Evolutionary conservation across 352 stramenopile genomes (phyloP).

Genomic region (Phytophthora macrochlamydospora): DNA sequence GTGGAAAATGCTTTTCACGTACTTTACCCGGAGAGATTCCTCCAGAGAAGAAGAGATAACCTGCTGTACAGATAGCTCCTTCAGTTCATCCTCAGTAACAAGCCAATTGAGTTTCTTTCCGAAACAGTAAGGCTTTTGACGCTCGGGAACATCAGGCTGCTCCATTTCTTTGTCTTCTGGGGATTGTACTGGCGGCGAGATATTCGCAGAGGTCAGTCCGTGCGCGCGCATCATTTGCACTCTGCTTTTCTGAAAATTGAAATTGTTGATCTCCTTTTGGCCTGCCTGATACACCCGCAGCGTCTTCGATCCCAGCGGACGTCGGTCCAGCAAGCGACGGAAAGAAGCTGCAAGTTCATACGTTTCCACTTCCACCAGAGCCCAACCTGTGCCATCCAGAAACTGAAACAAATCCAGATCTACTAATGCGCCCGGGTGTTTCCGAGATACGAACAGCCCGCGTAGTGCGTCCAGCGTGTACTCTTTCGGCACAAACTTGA

Average conservation of each 20-base stretch:
- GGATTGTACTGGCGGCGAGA: conserved; percentile 2
- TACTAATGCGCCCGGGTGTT: conserved; percentile 43
- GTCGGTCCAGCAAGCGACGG: conserved; percentile 61
- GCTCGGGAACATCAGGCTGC: conserved; percentile 13
- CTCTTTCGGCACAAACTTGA: conserved; percentile 66
- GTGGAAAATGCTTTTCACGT: conserved; percentile 64
- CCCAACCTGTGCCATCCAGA: conserved; percentile 72
- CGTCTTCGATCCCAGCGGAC: conserved; percentile 50
- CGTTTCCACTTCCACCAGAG: conserved; percentile 69
- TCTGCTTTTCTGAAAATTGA: conserved; percentile 51
- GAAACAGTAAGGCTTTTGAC: conserved; percentile 53
- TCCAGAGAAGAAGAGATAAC: conserved; percentile 72
- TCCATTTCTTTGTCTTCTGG: conserved; percentile 28
- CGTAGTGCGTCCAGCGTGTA: conserved; percentile 51
- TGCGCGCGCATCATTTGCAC: conserved; percentile 42
- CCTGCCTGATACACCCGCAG: conserved; percentile 68
- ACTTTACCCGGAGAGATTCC: conserved; percentile 65
- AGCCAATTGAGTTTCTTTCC: conserved; percentile 81
- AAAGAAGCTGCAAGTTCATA: conserved; percentile 50
- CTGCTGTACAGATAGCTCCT: conserved; percentile 64
- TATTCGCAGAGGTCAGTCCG: conserved; percentile 26
- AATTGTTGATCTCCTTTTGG: conserved; percentile 67
- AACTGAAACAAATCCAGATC: conserved; percentile 78
- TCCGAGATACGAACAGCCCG: conserved; percentile 49
- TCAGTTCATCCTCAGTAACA: conserved; percentile 57